Evolutionary conservation across 2,329 filamentous ascomycete genomes (phyloP), one percentile per base, ranked within the genome.

Genomic region (Xylariaceae sp.): DNA sequence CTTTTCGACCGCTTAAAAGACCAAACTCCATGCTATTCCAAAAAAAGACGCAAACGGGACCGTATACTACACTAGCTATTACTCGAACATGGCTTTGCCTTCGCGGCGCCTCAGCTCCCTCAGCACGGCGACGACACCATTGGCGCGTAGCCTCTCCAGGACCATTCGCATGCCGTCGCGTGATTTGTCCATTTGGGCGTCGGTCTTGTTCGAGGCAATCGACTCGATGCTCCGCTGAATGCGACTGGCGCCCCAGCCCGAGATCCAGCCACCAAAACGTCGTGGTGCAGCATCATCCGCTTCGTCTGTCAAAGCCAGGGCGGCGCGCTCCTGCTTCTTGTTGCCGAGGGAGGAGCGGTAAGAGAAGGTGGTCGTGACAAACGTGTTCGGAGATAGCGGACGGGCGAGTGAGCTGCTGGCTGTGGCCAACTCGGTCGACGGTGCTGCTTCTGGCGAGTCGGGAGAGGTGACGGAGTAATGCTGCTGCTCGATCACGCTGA

Each of bases 101-200:
- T 64, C 58, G 34, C 57, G 56, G 35, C 72, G 65, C 44, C 72
- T 60, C 31, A 71, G 64, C 53, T 78, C 74, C 21, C 50, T 38
- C 10, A 78, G 56, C 19, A 77, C 71, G 24, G 70, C 69, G 35
- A 76, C 70, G 36, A 76, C 66, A 19, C 72, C 70, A 25, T 67
- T 73, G 55, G 73, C 72, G 30, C 74, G 67, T 33, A 78, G 61
- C 30, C 84, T 68, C 58, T 88, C 82, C 15, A 92, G 67, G 7
- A 92, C 84, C 23, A 89, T 75, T 36, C 75, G 78, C 85, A 92
- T 90, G 31, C 85, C 85, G 55, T 89, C 82, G 31, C 82, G 77
- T 46, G 83, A 85, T 63, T 89, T 89, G 32, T 80, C 78, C 49
- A 90, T 71, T 53, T 85, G 83, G 49, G 83, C 80, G 44, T 81